Evolutionary conservation across 306 rosid species (phyloP), one percentile per base, ranked within the genome.

Genomic region (Arachis stenosperma): DNA sequence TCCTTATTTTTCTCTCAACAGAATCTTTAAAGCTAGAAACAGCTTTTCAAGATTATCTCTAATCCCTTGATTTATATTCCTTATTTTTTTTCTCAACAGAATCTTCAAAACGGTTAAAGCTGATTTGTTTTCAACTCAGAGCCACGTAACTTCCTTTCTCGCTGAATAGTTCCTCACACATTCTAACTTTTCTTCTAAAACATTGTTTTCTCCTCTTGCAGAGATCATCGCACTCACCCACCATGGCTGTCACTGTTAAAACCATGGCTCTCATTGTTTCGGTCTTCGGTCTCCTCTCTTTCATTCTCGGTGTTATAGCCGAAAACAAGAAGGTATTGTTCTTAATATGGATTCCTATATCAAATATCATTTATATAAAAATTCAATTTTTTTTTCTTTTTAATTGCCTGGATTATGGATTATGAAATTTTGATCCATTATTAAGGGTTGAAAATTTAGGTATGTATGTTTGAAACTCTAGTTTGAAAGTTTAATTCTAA

Each of bases 311-410:
- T 10, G 86, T 83, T 65, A 9, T 83, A 3, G 86, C 86, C 3
- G 86, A 83, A 67, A 79, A 83, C 84, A 83, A 83, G 6, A 83
- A 79, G 86, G 86, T 83, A 52, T 11, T 46, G 3, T 1, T 42
- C 46, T 0, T 42, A 8, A 11, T 48, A 46, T 3, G 15, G 54
- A 48, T 48, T n/a, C 54, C 5, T 7, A 7, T 42, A 5, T 42
- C 8, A 42, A 8, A 42, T 8, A 6, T 1, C 13, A 10, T 2
- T 48, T 3, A 48, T 48, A 4, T 48, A 48, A 10, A 10, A 7
- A 39, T 61, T 61, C 15, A 15, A 64, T 15, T 8, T 65, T 46
- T 48, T 48, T 48, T 22, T 22, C 27, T 22, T 22, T 22, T 22
- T 22, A 3, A 12, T 48, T 4, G 71, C 29, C 17, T 47, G 71